Evolutionary conservation across 768 basidiomycete species (phyloP).

Genomic region (Suillus americanus): DNA sequence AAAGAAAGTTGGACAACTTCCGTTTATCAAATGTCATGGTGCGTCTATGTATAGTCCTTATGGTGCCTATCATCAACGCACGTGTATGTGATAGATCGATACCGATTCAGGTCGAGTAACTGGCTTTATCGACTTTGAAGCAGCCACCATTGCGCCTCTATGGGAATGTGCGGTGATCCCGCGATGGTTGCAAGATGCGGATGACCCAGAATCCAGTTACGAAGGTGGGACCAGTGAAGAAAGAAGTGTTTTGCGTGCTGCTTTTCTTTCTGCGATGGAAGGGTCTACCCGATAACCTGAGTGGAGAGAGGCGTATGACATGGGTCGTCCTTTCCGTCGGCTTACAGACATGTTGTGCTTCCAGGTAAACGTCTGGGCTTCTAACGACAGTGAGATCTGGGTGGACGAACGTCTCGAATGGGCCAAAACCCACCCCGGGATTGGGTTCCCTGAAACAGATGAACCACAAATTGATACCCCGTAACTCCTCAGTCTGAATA

Average conservation of each 20-base stretch:
- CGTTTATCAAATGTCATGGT: constrained; percentile 5
- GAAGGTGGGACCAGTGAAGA: background rate
- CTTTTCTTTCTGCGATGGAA: background rate
- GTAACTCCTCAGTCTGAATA: too few species aligned
- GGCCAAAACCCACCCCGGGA: constrained; percentile 1
- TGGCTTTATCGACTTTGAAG: constrained; percentile 21
- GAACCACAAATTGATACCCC: background rate
- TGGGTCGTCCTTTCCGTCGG: constrained; percentile 1
- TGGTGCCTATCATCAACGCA: background rate
- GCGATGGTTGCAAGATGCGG: constrained; percentile 18
- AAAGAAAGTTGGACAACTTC: background rate
- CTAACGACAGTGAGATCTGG: background rate
- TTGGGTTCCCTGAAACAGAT: background rate
- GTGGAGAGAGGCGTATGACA: background rate
- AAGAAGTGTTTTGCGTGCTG: background rate
- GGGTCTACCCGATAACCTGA: background rate
- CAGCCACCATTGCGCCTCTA: constrained; percentile 20
- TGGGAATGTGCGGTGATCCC: constrained; percentile 26
- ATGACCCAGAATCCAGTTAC: constrained; percentile 13
- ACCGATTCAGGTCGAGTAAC: background rate
- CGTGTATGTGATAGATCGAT: constrained; percentile 1
- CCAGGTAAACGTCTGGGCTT: constrained; percentile 1
- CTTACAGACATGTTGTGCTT: background rate
- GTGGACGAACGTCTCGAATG: constrained; percentile 2
- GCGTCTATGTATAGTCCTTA: background rate